Base-by-base conservation (phyloP, 2,329 filamentous ascomycete genomes). In the Thelonectria olida region DNA sequence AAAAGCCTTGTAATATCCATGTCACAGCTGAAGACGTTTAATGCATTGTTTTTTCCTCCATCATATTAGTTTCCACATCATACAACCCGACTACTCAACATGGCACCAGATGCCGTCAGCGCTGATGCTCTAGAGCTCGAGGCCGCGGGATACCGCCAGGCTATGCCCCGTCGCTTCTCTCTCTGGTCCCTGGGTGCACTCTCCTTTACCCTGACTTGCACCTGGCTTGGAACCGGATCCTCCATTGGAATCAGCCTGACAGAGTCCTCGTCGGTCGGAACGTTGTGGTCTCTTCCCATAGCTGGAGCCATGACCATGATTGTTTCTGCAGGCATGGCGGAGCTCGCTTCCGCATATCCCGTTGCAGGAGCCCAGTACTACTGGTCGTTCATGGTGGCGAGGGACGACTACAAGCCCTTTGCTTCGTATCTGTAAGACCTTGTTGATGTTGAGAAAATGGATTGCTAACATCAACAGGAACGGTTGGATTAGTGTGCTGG, bases 161-260 rank as follows among this genome's bases (percentile, higher is more conserved):
- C 66, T n/a, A 75, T 75, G 73, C 73, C 73, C 10, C 67, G 73
- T 0, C 72, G 69, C 9, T 75, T 75, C 57, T 74, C 73, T 2
- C 51, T 68, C 0, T 68, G 66, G 55, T 71, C 71, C 5, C 23
- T 75, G 0, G 63, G 67, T 0, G 70, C 73, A 7, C 41, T 75
- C 2, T 73, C 73, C 0, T 75, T 73, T 38, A 73, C 73, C 1
- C 10, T 75, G 27, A 75, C 71, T 3, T 74, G 72, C 12, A 74
- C 73, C 2, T 75, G 73, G 73, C 63, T 72, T 4, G 72, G 73
- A 6, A 67, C 71, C 0, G 73, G 73, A 9, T 69, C 71, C 1
- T 74, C 72, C 0, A 58, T 75, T 8, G 73, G 73, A 4, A 72
- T 71, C 10, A 68, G 65, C 22, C 39, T 75, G 1, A 69, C 67